Evolutionary conservation across 2,329 filamentous ascomycete genomes (phyloP).

Genomic region (Macrophomina pseudophaseolina): DNA sequence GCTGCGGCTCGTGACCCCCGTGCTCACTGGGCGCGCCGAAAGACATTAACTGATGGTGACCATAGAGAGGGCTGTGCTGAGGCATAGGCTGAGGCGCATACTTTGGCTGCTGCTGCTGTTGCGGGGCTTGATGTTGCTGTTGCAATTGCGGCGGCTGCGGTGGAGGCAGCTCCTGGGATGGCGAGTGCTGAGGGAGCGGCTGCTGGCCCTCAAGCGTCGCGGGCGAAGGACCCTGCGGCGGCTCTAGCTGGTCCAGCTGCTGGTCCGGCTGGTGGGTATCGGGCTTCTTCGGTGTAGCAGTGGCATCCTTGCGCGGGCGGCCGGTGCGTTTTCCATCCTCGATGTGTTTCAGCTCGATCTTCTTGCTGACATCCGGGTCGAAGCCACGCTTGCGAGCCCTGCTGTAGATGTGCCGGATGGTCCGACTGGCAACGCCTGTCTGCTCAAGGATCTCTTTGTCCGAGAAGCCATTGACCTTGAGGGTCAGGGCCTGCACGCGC

Average conservation of each 20-base stretch:
- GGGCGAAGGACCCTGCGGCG: conserved; percentile 14
- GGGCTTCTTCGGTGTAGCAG: conserved; percentile 17
- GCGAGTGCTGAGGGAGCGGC: conserved; percentile 15
- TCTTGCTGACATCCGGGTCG: conserved; percentile 22
- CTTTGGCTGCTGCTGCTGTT: conserved; percentile 19
- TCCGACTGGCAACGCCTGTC: conserved; percentile 26
- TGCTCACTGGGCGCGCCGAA: conserved; percentile 21
- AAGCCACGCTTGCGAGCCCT: conserved; percentile 27
- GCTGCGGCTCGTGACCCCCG: conserved; percentile 15
- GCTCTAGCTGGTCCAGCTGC: conserved; percentile 21
- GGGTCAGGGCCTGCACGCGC: conserved; percentile 26
- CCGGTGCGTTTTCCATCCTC: conserved; percentile 26
- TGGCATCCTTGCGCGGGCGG: conserved; percentile 26
- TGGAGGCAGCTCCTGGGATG: neutral
- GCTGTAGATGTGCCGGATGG: conserved; percentile 27
- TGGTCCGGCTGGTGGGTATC: conserved; percentile 6
- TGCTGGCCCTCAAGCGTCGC: conserved; percentile 18
- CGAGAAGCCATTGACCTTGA: conserved; percentile 29
- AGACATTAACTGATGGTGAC: conserved; percentile 20
- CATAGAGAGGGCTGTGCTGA: conserved; percentile 22
- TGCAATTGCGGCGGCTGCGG: conserved; percentile 8
- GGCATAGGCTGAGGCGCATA: conserved; percentile 21
- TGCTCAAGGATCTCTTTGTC: conserved; percentile 27
- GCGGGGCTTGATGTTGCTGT: neutral
- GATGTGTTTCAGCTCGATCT: conserved; percentile 25